phyloP scores from a whole-genome alignment of 1,284 basidiomycete species.

The Athelia psychrophila region DNA sequence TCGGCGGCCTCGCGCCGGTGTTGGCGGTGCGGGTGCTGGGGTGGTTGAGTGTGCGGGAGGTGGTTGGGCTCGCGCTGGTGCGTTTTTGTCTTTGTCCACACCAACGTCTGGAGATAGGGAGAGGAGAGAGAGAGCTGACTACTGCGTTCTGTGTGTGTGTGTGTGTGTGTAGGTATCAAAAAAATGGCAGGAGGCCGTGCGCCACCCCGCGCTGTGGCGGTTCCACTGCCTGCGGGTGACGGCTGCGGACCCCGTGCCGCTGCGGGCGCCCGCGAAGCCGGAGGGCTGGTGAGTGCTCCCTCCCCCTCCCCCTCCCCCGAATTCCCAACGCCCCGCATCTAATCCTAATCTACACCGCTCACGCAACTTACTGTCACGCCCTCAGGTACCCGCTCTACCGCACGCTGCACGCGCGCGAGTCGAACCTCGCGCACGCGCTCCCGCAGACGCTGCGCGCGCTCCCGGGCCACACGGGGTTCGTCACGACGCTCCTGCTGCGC shows the following conservation, averaged over 20 bases:
- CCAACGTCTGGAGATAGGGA: too few species aligned
- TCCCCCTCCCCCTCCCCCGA: too few species aligned
- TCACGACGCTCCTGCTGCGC: slow-evolving; percentile 78
- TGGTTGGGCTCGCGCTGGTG: slow-evolving; percentile 58
- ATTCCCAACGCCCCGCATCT: too few species aligned
- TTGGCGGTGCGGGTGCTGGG: slow-evolving; percentile 67
- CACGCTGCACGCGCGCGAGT: slow-evolving; percentile 81
- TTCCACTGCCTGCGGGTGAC: slow-evolving; percentile 76
- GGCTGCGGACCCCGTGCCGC: slow-evolving; percentile 66
- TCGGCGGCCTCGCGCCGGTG: slow-evolving; percentile 69
- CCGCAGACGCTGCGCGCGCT: slow-evolving; percentile 79
- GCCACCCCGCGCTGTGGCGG: slow-evolving; percentile 75
- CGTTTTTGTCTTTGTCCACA: slow-evolving; percentile 16
- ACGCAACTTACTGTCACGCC: not conserved
- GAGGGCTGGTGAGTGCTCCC: slow-evolving; percentile 73
- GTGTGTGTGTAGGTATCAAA: slow-evolving; percentile 57
- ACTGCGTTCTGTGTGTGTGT: slow-evolving; percentile 1
- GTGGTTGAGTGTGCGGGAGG: slow-evolving; percentile 60
- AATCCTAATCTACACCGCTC: too few species aligned
- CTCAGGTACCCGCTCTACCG: slow-evolving; percentile 75
- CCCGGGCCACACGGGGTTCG: slow-evolving; percentile 84
- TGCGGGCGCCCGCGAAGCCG: slow-evolving; percentile 56
- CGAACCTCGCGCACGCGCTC: slow-evolving; percentile 76
- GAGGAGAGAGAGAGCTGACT: too few species aligned
- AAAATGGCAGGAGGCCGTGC: slow-evolving; percentile 69